Percentiles rank a stretch among this genome's conserved stretches.
Conservation (phyloP, 305 asterid genomes). For the Fraxinus sp. region DNA sequence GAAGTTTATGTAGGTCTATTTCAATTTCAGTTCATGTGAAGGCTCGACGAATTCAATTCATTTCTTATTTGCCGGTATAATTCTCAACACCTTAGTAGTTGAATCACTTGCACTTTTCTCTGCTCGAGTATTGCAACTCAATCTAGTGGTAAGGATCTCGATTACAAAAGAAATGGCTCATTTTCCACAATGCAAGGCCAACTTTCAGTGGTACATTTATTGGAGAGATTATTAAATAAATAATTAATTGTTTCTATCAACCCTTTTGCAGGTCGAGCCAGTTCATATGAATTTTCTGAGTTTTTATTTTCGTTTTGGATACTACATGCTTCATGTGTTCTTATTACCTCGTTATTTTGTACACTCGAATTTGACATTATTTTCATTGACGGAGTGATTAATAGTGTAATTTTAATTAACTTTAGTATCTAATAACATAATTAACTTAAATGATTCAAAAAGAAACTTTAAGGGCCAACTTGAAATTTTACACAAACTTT, state of each 20-base stretch:
- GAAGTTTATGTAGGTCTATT: neutral
- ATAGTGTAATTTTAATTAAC: neutral
- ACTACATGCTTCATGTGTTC: neutral
- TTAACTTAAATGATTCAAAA: neutral
- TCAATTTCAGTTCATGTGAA: neutral
- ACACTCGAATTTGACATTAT: neutral
- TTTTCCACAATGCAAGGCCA: neutral
- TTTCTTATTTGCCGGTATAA: neutral
- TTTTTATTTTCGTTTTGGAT: neutral
- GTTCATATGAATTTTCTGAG: neutral
- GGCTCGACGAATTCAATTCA: neutral
- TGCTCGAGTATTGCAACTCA: neutral
- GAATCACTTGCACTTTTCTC: neutral
- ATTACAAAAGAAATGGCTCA: neutral
- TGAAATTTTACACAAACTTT: neutral
- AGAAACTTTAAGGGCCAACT: neutral
- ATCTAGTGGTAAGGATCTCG: neutral
- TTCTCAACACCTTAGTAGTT: neutral
- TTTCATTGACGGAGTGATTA: neutral
- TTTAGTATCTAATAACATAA: neutral
- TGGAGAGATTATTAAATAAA: neutral
- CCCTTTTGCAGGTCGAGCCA: neutral
- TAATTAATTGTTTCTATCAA: neutral
- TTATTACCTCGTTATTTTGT: neutral
- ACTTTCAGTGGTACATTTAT: neutral